Base-by-base conservation (phyloP, 768 basidiomycete genomes). In the Pholiota microspora region DNA sequence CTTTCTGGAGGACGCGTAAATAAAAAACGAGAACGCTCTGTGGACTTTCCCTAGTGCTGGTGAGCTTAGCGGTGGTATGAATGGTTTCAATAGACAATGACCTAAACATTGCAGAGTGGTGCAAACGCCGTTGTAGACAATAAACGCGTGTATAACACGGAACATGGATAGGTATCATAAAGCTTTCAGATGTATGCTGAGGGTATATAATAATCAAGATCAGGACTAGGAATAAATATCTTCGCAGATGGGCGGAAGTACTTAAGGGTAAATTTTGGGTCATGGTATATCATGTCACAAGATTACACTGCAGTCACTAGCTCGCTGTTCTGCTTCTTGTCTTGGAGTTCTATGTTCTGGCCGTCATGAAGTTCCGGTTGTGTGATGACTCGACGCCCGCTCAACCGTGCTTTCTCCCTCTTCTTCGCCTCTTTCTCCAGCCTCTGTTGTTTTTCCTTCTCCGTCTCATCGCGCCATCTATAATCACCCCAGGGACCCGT, bases 391-490 rank as follows among this genome's bases (percentile, higher is more conserved):
- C 23, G 13, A n/a, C 27, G 24, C 16, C 29, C 45, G 4, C 36
- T 36, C 16, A 25, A 2, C 16, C 2, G 15, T 23, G 28, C 24
- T n/a, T 49, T 34, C 24, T 40, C 29, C 47, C 35, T 47, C 40
- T 21, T 23, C 9, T 58, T 58, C 53, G 52, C 60, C 35, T 53
- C 59, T 27, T 45, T 49, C 46, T 56, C 27, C 23, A 32, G 36
- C 35, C 49, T 53, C 29, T 45, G 28, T 15, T 54, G 46, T 31
- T 48, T 21, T 16, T 48, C 29, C 6, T 21, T 34, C 16, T 32
- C 32, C 15, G 18, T 48, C 4, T 48, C 46, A 21, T 48, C 46
- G 6, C 6, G 16, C 29, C 28, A 32, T n/a, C 46, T 28, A 28
- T 29, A 48, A n/a, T 48, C 46, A 7, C 29, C 46, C 28, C 10